phyloP scores from a whole-genome alignment of 2,329 filamentous ascomycete species.

The Didymella glomerata region DNA sequence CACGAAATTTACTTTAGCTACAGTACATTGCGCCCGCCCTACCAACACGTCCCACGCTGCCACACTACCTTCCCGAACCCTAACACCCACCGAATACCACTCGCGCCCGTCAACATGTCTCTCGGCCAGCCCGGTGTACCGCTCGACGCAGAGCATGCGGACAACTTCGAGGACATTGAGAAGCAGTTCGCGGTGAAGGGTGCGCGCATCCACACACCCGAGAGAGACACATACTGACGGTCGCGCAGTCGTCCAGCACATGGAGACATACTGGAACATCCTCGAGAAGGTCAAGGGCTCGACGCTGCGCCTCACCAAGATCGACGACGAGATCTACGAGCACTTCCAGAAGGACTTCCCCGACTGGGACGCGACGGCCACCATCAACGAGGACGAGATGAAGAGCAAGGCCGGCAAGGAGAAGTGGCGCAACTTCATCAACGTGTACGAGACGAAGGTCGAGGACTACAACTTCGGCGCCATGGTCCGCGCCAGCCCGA shows the following conservation, averaged over 20 bases:
- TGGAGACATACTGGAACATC: conserved; percentile 96
- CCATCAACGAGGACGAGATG: conserved; percentile 91
- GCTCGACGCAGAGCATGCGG: conserved; percentile 64
- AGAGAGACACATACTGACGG: conserved; percentile 37
- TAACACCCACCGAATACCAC: background rate
- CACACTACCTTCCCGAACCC: background rate
- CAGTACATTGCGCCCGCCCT: conserved; percentile 28
- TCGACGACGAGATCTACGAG: conserved; percentile 93
- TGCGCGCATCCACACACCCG: conserved; percentile 48
- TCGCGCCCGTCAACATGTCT: conserved; percentile 42
- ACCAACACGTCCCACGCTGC: conserved; percentile 1
- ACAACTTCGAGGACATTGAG: conserved; percentile 85
- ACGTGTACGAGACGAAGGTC: conserved; percentile 91
- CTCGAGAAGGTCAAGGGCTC: conserved; percentile 91
- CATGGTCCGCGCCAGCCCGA: conserved; percentile 81
- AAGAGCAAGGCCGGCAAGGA: conserved; percentile 97
- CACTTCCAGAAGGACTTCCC: conserved; percentile 90
- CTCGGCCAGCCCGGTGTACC: conserved; percentile 38
- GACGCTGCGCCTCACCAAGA: conserved; percentile 86
- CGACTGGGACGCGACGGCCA: conserved; percentile 83
- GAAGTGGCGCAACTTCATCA: conserved; percentile 93
- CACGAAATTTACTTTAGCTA: conserved; percentile 23
- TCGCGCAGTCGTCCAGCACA: conserved; percentile 81
- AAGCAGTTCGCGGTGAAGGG: conserved; percentile 99
- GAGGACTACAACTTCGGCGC: conserved; percentile 99